Evolutionary conservation across 75 land plant genomes (phyloP), one percentile per base, ranked within the genome.

Genomic region (Pinus tabuliformis): DNA sequence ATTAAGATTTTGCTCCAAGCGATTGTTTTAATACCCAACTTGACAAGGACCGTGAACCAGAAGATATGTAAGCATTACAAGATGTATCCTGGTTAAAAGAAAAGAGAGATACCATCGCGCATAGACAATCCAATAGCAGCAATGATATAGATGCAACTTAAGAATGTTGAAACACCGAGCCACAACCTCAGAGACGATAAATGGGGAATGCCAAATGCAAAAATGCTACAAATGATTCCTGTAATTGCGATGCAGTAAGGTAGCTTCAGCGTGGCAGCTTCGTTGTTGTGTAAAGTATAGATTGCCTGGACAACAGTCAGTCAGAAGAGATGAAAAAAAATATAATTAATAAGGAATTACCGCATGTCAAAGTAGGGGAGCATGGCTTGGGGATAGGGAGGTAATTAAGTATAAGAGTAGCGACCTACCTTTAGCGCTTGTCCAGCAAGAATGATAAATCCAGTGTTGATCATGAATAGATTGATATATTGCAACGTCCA

Each of bases 401-500:
- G 52, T 45, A 45, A 45, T 45, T 45, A 45, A 8, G 52, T 45
- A 45, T 45, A 45, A 45, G 11, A 45, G 52, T 45, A 8, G 52
- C 1, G 8, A 45, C 0, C 52, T 45, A 45, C 52, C 52, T 45
- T 45, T 1, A 45, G 2, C 0, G 8, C 52, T 45, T 45, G 52
- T 45, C 52, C 52, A 45, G 1, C 8, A 0, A 45, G 52, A 45
- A 45, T 45, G 52, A 93, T 83, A 37, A 64, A 85, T 56, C 95
- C 93, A 63, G 80, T 85, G 65, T 80, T 91, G 42, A 83, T 87
- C 83, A 89, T 91, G 79, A 86, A 85, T 8, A 93, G 82, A 76
- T 91, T 88, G 57, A 83, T 79, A 83, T 93, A 93, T 45, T 93
- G 93, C 74, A 89, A 59, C 16, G 76, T 83, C 93, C 42, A 39